Evolutionary conservation across 148 eudicot species (phyloP), one percentile per base, ranked within the genome.

Genomic region (Heliosperma pusillum): DNA sequence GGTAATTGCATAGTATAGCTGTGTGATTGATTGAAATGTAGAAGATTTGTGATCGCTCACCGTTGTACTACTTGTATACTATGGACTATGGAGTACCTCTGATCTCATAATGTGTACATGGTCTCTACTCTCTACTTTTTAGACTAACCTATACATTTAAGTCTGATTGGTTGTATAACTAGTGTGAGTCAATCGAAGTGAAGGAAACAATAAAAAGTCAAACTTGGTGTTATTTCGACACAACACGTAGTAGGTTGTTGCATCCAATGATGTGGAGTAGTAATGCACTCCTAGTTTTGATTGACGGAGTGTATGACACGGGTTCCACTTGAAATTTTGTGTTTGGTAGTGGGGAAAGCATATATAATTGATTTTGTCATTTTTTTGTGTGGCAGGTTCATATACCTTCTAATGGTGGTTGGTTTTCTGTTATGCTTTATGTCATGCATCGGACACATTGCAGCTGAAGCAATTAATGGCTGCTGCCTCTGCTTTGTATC

Each of bases 401-500:
- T 89, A 80, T 90, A 84, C 80, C 82, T 81, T 33, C 76, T 88
- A 69, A 87, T 92, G 90, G 87, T 84, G 30, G 61, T 84, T 79
- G 97, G 97, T 19, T 76, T 86, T 77, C 40, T 86, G 59, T 53
- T 90, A 53, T 87, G 91, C 69, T 84, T 73, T 75, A 78, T 90
- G 77, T 83, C 90, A 71, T 92, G 87, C 84, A 79, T 87, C 69
- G 97, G 97, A 40, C 88, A 90, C 74, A 83, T 92, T 86, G 94
- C 88, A 66, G 92, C 94, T 71, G 97, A 90, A 82, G 89, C 88
- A 29, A 84, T 86, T 30, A 90, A 84, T 69, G 94, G 92, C 16
- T 88, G 88, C 74, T 92, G 94, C 83, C 95, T 88, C 78, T 87
- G 95, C 76, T 87, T 89, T 77, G 97, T 92, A 90, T 90, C 92